These are phyloP conservation scores for Waitea zeae DNA, from an alignment of 1,284 basidiomycete genomes.

Conservation along the genomic window DNA sequence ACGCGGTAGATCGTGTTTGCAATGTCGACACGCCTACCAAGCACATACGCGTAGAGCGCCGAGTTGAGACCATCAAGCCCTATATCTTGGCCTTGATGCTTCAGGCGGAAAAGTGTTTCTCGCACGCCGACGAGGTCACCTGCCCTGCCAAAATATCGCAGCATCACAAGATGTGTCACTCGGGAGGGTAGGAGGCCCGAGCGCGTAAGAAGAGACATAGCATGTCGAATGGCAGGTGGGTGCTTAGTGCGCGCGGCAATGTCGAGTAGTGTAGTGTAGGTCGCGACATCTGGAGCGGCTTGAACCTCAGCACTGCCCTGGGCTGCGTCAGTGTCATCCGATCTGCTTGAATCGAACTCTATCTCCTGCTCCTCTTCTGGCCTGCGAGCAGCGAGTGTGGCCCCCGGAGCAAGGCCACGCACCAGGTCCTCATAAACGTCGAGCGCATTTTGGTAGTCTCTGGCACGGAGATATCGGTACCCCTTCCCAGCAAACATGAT, in stretches of 20 bases:
- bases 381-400: no score
- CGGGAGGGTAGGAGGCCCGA: conserved; percentile 38
- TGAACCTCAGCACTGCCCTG: no score
- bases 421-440: conserved; percentile 43
- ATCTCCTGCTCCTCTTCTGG: no score
- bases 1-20: conserved; percentile 44
- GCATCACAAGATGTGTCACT: conserved; percentile 38
- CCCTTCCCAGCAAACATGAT: conserved; percentile 52
- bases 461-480: conserved; percentile 32
- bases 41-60: conserved; percentile 48
- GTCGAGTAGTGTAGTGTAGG: conserved; percentile 47
- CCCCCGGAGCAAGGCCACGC: no score
- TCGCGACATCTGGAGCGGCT: conserved; percentile 40
- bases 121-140: conserved; percentile 34
- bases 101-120: conserved; percentile 31
- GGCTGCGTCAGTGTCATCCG: no score
- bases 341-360: no score
- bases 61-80: conserved; percentile 48
- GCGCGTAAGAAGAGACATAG: conserved; percentile 28
- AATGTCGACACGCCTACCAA: conserved; percentile 32
- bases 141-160: conserved; percentile 33
- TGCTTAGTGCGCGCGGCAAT: conserved; percentile 38
- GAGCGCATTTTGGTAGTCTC: conserved; percentile 43
- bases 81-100: conserved; percentile 28
- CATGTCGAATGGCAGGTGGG: conserved; percentile 26